Base-by-base conservation (phyloP, 1,284 basidiomycete genomes). In the Marasmius fiardii region DNA sequence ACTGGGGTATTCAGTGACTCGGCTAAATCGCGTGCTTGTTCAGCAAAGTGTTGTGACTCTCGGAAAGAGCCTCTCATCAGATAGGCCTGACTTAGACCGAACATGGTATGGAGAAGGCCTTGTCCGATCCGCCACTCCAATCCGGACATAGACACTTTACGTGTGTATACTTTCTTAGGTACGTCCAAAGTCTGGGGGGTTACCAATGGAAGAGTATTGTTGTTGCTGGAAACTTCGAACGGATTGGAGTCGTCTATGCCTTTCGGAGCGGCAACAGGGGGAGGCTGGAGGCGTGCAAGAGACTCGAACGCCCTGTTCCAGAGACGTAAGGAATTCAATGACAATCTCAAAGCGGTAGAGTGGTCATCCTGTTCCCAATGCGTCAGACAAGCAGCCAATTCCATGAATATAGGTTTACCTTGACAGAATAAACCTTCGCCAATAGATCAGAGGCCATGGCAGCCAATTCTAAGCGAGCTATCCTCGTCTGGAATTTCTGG, bases 11-110 rank as follows among this genome's bases (percentile, higher is more conserved):
- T 85, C 12, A 93, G 67, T 2, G 85, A 76, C 41, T 79, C 74
- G 0, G 91, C 88, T 3, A 95, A 73, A 20, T 86, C 81, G 11
- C 80, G 74, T 0, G 88, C 90, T 64, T 93, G 87, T 39, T 84
- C 76, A 1, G 88, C 77, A 67, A 93, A 95, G 64, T 90, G 93
- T 59, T 92, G 86, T 4, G 90, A 85, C 63, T 94, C 92, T 24
- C 88, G 82, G 6, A 85, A 82, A 1, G 92, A 92, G 0, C 94
- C 94, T 4, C 91, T 81, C 0, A 75, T 67, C 16, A 83, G 76
- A 61, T 93, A 90, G 0, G 81, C 76, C 4, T 81, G 75, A 1
- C 81, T 74, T 6, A 94, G 74, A 3, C 81, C 74, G 55, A 94
- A 81, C 2, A 90, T 73, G 0, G 85, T 83, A 3, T 75, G 71